Evolutionary conservation across 495 filamentous ascomycete species (phyloP).

Genomic region (Penicillium maclennaniae): DNA sequence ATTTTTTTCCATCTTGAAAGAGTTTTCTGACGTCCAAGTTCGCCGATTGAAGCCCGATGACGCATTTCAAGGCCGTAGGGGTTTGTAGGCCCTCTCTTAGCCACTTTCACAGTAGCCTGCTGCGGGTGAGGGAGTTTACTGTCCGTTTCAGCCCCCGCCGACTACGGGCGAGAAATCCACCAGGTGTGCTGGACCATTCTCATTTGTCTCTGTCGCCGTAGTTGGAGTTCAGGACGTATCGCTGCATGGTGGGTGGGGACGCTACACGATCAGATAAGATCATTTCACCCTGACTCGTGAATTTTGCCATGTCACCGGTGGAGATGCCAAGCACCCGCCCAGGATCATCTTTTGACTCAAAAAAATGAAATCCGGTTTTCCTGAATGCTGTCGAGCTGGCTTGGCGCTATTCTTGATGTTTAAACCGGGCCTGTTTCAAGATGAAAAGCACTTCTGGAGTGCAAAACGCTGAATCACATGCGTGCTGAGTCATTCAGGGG

Average conservation of each 20-base stretch:
- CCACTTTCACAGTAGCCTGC: background rate
- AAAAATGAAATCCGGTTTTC: background rate
- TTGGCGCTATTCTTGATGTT: background rate
- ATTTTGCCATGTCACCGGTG: background rate
- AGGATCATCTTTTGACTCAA: background rate
- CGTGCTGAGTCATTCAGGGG: slow-evolving; percentile 17
- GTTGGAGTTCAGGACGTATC: slow-evolving; percentile 3
- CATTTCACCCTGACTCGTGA: slow-evolving; percentile 3
- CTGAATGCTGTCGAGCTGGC: background rate
- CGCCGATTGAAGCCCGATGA: background rate
- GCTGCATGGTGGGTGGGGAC: slow-evolving; percentile 19
- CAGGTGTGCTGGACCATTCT: background rate
- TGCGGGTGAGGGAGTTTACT: slow-evolving; percentile 6
- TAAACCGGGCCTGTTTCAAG: background rate
- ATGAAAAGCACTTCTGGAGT: background rate
- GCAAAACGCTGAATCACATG: slow-evolving; percentile 17
- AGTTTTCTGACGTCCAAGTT: background rate
- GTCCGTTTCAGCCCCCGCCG: background rate
- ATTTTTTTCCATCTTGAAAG: background rate
- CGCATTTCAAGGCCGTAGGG: background rate
- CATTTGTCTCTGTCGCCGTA: slow-evolving; percentile 14
- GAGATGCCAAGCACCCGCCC: background rate
- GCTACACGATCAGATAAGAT: slow-evolving; percentile 30
- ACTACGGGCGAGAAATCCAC: slow-evolving; percentile 17
- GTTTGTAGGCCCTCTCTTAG: background rate